Base-by-base conservation (phyloP, 2,329 filamentous ascomycete genomes). In the Seiridium unicorne region DNA sequence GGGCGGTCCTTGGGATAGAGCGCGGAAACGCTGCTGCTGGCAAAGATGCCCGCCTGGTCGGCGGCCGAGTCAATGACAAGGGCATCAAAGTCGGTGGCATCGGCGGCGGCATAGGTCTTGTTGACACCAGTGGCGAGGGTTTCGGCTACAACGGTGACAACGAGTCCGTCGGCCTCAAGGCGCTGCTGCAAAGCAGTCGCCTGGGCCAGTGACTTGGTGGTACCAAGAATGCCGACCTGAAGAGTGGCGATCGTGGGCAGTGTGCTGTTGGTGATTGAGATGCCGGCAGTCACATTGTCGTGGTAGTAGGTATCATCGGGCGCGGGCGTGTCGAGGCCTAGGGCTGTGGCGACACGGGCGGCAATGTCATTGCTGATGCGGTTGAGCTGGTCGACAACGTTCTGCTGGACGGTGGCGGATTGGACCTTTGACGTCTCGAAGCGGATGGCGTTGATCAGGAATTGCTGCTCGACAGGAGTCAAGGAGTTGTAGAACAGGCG, bases 401-500 rank as follows among this genome's bases (percentile, higher is more conserved):
- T 91, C 64, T 83, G 73, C 73, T 86, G 86, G 13, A 92, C 84
- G 1, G 79, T 68, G 0, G 73, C 65, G 47, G 84, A 87, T 65
- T 79, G 76, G 40, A 92, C 66, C 11, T 89, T 82, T 31, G 85
- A 81, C 0, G 81, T 82, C 75, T 92, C 89, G 71, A 92, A 91
- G 35, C 89, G 86, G 58, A 92, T 85, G 0, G 88, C 89, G 70
- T 92, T 89, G 75, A 92, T 81, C 44, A 92, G 73, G 69, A 90
- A 88, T 68, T 92, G 89, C 71, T 90, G 84, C 74, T 92, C 89
- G 0, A 80, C 79, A 1, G 81, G 78, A 1, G 81, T 77, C 55
- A 92, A 77, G 0, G 88, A 91, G 80, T 92, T 92, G 81, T 84
- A 91, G 76, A 92, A 91, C 10, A 92, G 79, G 1, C 89, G 84